Percentiles rank a stretch among this genome's conserved stretches.
These are phyloP conservation scores for Xerocomellus dryophilus DNA, from an alignment of 768 basidiomycete genomes.

Conservation along the genomic window DNA sequence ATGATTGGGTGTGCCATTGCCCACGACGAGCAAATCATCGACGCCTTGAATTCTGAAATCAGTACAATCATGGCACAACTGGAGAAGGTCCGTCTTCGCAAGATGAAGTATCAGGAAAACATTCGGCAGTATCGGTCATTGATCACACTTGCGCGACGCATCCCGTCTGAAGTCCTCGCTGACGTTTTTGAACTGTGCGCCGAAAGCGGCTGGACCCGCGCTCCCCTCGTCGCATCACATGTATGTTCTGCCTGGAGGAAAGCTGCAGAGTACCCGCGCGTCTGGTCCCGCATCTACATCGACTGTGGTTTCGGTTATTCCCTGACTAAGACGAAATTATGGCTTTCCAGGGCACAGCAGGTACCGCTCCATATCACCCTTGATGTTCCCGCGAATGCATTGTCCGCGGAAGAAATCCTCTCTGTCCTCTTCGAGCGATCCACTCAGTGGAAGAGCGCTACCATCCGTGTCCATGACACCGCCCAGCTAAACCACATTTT, in stretches of 20 bases:
- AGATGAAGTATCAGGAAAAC: conserved; percentile 39
- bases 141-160: conserved; percentile 53
- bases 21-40: conserved; percentile 42
- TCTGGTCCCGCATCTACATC: conserved; percentile 58
- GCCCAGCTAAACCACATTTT: conserved; percentile 41
- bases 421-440: conserved; percentile 38
- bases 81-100: conserved; percentile 42
- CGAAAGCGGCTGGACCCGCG: conserved; percentile 49
- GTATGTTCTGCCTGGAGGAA: conserved; percentile 60
- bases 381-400: conserved; percentile 32
- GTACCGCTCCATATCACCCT: conserved; percentile 47
- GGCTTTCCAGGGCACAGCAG: conserved; percentile 47
- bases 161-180: conserved; percentile 54
- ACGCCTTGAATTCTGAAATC: conserved; percentile 42
- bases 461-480: conserved; percentile 38
- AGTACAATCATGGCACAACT: conserved; percentile 39
- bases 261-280: conserved; percentile 47
- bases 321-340: conserved; percentile 42
- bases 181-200: conserved; percentile 53
- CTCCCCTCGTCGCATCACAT: conserved; percentile 53
- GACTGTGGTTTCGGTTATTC: conserved; percentile 44
- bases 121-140: conserved; percentile 45
- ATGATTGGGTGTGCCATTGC: conserved; percentile 23
- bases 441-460: conserved; percentile 45
- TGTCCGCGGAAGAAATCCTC: conserved; percentile 37